phyloP scores from a whole-genome alignment of 2,329 filamentous ascomycete species.

The Penicillium sp. region DNA sequence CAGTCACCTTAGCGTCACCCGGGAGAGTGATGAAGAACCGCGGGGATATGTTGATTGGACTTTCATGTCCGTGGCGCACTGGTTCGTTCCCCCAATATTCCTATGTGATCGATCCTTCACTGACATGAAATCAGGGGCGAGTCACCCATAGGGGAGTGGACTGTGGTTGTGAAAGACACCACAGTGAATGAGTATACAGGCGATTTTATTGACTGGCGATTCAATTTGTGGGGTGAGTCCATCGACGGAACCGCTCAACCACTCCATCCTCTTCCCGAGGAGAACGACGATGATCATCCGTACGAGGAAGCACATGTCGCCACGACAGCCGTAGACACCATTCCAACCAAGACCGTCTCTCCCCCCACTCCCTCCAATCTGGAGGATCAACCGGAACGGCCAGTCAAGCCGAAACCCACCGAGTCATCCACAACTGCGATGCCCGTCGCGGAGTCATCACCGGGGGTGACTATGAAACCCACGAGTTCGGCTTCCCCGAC shows the following conservation, averaged over 20 bases:
- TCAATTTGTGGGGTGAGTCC: constrained; percentile 89
- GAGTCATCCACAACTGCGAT: constrained; percentile 20
- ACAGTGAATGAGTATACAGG: constrained; percentile 69
- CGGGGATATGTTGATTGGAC: constrained; percentile 90
- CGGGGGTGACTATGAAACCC: constrained; percentile 18
- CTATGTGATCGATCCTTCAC: neutral
- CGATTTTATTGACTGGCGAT: constrained; percentile 80
- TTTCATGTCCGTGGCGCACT: constrained; percentile 97
- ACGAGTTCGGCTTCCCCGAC: constrained; percentile 25
- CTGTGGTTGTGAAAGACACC: constrained; percentile 80
- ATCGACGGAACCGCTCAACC: constrained; percentile 68
- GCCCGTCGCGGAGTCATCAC: constrained; percentile 5
- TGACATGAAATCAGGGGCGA: constrained; percentile 64
- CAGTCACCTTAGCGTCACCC: constrained; percentile 74
- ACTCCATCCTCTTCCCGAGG: constrained; percentile 73
- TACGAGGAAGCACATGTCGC: constrained; percentile 56
- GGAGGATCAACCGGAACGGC: constrained; percentile 60
- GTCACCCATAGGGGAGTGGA: constrained; percentile 81
- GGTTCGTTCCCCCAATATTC: constrained; percentile 50
- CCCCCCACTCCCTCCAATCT: constrained; percentile 43
- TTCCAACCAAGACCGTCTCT: constrained; percentile 41
- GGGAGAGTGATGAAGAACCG: constrained; percentile 60
- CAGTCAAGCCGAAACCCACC: constrained; percentile 55
- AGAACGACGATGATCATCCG: constrained; percentile 78
- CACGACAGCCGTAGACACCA: constrained; percentile 56